Evolutionary conservation across 352 stramenopile species (phyloP), one percentile per base, ranked within the genome.

Genomic region (Phytophthora hybrid): DNA sequence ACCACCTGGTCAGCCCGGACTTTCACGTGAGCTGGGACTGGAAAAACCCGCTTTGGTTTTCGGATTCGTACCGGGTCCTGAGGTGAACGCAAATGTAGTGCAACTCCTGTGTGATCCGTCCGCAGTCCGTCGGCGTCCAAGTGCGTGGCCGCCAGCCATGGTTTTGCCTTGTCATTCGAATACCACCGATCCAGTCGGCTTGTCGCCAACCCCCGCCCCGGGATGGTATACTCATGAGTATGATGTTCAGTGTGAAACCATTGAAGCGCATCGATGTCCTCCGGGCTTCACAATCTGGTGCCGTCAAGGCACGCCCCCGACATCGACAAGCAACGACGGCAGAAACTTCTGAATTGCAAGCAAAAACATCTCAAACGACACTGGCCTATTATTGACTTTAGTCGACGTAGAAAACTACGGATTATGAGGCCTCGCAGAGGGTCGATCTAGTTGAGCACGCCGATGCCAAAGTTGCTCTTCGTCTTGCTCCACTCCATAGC

Each of bases 391-490:
- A 26, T 26, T 26, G 23, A 26, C 23, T 26, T 26, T 26, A 26
- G 23, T 26, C 2, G 23, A 26, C 23, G 23, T 26, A 26, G 23
- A 26, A 26, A 26, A 2, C 23, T 26, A 26, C 23, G 23, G 67
- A 81, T 26, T 26, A 26, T 26, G 23, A 26, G 23, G 23, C 23
- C 23, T 26, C 23, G 23, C 23, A 44, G 37, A 44, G 37, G 37
- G 37, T 18, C 37, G 37, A 44, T 5, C 44, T 51, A 77, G 23
- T 65, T 61, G 52, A 77, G 63, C 19, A 63, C 59, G 26, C 70
- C 70, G 57, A 77, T 73, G 26, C 70, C 70, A 53, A 77, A 77
- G 70, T 77, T 77, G 0, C 32, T 59, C 41, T 52, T 66, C 2
- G 57, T 73, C 37, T 69, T 63, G 59, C 58, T 66, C 59, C 51